A percentile compares a stretch with the other conserved stretches of the same genome.
phyloP scores from a whole-genome alignment of 192 early-diverging fungal genomes.

The Geranomyces variabilis region DNA sequence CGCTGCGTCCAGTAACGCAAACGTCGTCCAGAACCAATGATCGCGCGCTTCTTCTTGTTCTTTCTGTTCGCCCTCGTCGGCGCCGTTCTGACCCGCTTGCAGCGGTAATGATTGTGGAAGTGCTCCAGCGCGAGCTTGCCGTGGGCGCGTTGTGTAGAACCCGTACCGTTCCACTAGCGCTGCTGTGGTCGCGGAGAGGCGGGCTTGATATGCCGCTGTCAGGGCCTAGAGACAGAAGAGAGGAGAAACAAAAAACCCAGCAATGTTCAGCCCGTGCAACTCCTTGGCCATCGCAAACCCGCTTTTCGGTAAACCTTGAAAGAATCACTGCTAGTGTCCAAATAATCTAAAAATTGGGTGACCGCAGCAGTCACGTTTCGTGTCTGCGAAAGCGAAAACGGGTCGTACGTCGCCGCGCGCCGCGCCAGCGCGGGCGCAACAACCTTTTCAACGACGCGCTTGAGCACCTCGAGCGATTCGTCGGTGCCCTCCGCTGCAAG shows the following conservation, averaged over 20 bases:
- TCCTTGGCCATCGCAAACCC: no score
- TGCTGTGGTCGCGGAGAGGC: not conserved
- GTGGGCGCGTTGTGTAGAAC: constrained; percentile 10
- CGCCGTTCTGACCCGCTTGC: no score
- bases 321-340: not conserved
- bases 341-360: constrained; percentile 23
- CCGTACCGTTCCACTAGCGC: constrained; percentile 16
- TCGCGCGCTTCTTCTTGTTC: not conserved
- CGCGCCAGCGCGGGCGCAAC: constrained; percentile 30
- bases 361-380: not conserved
- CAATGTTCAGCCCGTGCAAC: no score
- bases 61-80: not conserved
- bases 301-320: no score
- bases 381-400: constrained; percentile 24
- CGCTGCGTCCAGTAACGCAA: no score
- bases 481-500: no score
- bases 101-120: not conserved
- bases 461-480: constrained; percentile 15
- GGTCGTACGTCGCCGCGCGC: constrained; percentile 26
- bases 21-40: constrained; percentile 20
- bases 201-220: constrained; percentile 3
- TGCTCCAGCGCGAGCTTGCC: not conserved
- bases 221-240: not conserved
- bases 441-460: constrained; percentile 36
- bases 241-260: not conserved